Conservation (phyloP, 1,284 basidiomycete genomes). For the Tremellales sp. region DNA sequence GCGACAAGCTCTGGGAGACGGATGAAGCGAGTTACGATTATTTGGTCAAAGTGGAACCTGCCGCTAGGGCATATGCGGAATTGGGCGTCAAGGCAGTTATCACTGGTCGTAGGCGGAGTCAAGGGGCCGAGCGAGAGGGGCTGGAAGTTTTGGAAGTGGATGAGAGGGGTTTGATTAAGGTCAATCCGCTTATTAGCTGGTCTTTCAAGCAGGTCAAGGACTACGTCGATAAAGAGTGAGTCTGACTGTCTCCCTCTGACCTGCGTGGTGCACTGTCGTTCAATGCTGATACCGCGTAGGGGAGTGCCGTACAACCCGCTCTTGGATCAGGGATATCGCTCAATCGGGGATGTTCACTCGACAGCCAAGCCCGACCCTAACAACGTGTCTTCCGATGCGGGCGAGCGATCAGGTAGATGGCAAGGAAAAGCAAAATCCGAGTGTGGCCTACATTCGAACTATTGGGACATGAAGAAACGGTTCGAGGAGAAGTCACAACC, state of each 20-base stretch:
- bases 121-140: conserved; percentile 79
- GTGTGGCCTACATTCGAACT: conserved; percentile 90
- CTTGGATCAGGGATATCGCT: conserved; percentile 85
- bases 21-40: conserved; percentile 90
- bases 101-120: conserved; percentile 86
- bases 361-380: conserved; percentile 62
- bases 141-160: conserved; percentile 88
- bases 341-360: conserved; percentile 96
- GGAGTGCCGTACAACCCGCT: conserved; percentile 85
- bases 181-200: conserved; percentile 93
- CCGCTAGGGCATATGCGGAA: conserved; percentile 77
- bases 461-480: conserved; percentile 55
- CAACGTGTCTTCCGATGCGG: conserved; percentile 57
- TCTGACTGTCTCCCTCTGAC: conserved; percentile 1
- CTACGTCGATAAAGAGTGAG: conserved; percentile 71
- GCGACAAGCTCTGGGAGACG: conserved; percentile 78
- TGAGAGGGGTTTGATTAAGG: conserved; percentile 83
- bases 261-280: background rate
- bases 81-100: conserved; percentile 83
- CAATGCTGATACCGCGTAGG: conserved; percentile 28
- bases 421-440: conserved; percentile 86
- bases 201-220: conserved; percentile 78
- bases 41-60: conserved; percentile 93
- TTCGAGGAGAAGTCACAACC: conserved; percentile 45
- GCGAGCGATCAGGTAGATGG: conserved; percentile 89